Base-by-base conservation (phyloP, 345 rosid species). In the Rhodomyrtus tomentosa region DNA sequence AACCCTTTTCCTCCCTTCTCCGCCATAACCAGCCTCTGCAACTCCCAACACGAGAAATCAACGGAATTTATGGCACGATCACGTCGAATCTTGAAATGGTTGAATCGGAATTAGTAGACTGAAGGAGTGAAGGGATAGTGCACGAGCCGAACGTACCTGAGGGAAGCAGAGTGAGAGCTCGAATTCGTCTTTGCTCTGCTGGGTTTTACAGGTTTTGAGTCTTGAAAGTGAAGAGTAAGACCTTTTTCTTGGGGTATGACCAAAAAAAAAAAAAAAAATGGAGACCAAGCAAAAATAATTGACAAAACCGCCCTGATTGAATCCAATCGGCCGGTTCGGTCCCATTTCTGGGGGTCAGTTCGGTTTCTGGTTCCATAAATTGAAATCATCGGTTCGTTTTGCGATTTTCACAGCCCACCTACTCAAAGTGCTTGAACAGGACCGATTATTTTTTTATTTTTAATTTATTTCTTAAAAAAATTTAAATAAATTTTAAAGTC, bases 1-100 rank as follows among this genome's bases (percentile, higher is more conserved):
- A 88, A 87, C 80, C 92, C 93, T 89, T 89, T 92, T 42, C 99
- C 98, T 87, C 96, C 96, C 86, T 95, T 96, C 85, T 93, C 99
- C 90, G 79, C 18, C 87, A 86, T 86, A 22, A 55, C 51, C 55
- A 89, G 55, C 52, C 25, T 36, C 90, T 83, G 82, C 85, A 55
- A 73, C 86, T 81, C 56, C 29, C 21, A 42, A n/a, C 51, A 1
- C 24, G 52, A 14, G 27, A 32, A 49, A 68, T 40, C n/a, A 32
- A 50, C 55, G 32, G 55, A 27, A 51, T 18, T 18, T 20, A 38
- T 38, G 5, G 83, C 83, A 29, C 55, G 40, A 80, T 48, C 53
- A 49, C 72, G 52, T 45, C 24, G 38, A 48, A 55, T 52, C 59
- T 5, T 29, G n/a, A 20, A 13, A 81, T 81, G 25, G 82, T 11